Base-by-base conservation (phyloP, 2,329 filamentous ascomycete species). In the Endothia cerciana region DNA sequence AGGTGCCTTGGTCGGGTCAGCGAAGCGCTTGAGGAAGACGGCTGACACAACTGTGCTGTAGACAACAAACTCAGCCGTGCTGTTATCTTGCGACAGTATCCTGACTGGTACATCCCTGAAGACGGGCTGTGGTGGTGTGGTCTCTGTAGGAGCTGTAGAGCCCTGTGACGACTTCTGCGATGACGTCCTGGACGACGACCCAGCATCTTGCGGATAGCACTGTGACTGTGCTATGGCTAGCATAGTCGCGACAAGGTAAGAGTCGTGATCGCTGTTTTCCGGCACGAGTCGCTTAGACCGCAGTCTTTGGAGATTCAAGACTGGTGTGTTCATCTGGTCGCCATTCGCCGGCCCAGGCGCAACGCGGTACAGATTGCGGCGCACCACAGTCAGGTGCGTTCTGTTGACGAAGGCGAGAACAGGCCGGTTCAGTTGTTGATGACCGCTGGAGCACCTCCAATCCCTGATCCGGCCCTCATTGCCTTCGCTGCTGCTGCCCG, bases 191-290 rank as follows among this genome's bases (percentile, higher is more conserved):
- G 68, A 65, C 4, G 63, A 58, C 11, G 19, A 15, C 28, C 30
- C 38, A 22, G 74, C 22, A 8, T 19, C 33, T 19, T 13, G 71
- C 28, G 60, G 68, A 71, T 87, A 87, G 65, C 84, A 85, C 57
- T 83, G 79, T 10, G 79, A 77, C 70, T 88, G 86, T 8, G 86
- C 86, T 82, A 88, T 84, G 57, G 83, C 82, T 15, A 88, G 70
- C 65, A 87, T 82, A 53, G 82, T 78, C 25, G 80, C 84, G 5
- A 85, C 76, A 43, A 87, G 77, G 65, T 85, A 82, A 0, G 82
- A 77, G 70, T 88, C 85, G 58, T 84, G 81, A 59, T 87, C 80
- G 1, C 73, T 67, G 59, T 87, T 79, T 2, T 74, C 72, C 0
- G 86, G 85, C 3, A 82, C 65, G 4, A 87, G 75, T 57, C 76